phyloP scores from a whole-genome alignment of 768 basidiomycete genomes.

The Leccinum longicurvipes region DNA sequence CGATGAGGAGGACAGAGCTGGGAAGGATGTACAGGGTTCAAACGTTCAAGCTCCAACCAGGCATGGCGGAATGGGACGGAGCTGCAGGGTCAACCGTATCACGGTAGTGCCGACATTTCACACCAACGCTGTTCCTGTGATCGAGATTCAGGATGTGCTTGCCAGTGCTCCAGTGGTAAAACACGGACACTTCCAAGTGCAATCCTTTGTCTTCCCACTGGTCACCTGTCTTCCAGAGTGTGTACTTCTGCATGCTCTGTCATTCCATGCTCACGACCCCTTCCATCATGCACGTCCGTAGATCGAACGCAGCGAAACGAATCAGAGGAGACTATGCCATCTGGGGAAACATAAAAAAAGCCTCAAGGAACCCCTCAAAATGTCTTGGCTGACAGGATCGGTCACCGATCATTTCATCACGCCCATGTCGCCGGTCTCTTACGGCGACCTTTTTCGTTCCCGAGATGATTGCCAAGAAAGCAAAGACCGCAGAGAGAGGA shows the following conservation, averaged over 20 bases:
- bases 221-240: constrained; percentile 61
- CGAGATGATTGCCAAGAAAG: not conserved
- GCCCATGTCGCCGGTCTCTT: not conserved
- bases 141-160: not conserved
- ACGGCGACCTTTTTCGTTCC: not conserved
- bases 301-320: constrained; percentile 41
- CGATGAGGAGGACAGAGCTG: constrained; percentile 44
- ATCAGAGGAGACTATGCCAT: constrained; percentile 55
- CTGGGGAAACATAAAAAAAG: constrained; percentile 47
- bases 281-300: constrained; percentile 55
- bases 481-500: not conserved
- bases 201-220: constrained; percentile 57
- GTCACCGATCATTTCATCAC: not conserved
- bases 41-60: constrained; percentile 32
- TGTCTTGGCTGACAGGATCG: not conserved
- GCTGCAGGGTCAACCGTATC: not conserved
- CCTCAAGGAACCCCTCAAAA: constrained; percentile 40
- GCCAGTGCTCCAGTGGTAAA: not conserved
- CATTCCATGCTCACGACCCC: constrained; percentile 87
- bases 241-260: constrained; percentile 80
- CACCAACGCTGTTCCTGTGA: not conserved
- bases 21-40: constrained; percentile 67
- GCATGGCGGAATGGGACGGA: constrained; percentile 33
- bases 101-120: not conserved
- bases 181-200: constrained; percentile 81